Conservation (phyloP, 2,329 filamentous ascomycete species). For the Trichoderma harzianum region DNA sequence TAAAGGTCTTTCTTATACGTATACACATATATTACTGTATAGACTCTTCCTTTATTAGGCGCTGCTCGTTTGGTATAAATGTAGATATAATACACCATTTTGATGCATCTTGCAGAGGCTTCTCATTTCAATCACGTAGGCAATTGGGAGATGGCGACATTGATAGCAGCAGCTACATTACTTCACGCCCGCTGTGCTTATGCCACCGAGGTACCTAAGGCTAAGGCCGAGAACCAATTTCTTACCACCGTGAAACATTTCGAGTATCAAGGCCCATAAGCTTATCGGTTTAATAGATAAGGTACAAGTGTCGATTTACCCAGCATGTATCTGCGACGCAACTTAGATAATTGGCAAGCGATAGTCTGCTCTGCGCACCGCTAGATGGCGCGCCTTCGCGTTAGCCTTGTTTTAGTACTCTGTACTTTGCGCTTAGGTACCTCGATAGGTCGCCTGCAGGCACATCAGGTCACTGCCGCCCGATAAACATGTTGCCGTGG, state of each 20-base stretch:
- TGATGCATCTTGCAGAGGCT: neutral
- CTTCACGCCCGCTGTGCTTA: neutral
- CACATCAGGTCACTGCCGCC: conserved; percentile 7
- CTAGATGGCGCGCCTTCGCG: neutral
- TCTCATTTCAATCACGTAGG: neutral
- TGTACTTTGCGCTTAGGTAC: neutral
- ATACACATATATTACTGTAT: neutral
- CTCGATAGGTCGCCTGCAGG: neutral
- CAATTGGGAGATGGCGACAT: neutral
- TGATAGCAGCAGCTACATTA: neutral
- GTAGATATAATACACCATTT: neutral
- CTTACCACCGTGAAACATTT: neutral
- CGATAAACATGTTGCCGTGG: neutral
- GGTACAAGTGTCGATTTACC: neutral
- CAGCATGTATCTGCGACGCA: neutral
- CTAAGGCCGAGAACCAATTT: neutral
- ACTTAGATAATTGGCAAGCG: neutral
- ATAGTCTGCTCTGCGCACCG: neutral
- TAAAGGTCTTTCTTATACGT: conserved; percentile 43
- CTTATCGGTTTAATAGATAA: neutral
- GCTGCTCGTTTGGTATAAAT: neutral
- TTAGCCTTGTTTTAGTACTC: neutral
- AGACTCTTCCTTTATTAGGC: neutral
- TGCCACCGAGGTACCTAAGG: neutral
- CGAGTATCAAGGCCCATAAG: neutral